Evolutionary conservation across 441 rosid species (phyloP), one percentile per base, ranked within the genome.

Genomic region (Rhodomyrtus psidioides): DNA sequence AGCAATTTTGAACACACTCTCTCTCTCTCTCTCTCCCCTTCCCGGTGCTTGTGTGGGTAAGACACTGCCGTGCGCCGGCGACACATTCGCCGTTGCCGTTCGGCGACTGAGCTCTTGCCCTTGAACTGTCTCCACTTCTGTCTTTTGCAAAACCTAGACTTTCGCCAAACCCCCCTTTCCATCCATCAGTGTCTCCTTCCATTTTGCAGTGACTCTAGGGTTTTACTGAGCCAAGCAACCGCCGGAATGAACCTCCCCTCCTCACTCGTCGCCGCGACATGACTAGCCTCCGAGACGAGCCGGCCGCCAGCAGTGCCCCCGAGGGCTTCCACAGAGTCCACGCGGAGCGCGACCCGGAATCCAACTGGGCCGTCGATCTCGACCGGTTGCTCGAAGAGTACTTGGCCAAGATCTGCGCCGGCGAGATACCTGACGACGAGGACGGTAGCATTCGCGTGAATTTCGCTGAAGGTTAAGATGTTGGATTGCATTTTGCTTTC

Each of bases 341-440:
- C 60, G 97, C 98, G 34, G 97, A 93, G 90, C 94, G 98, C 7
- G 98, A 96, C 90, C 93, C 94, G 83, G 93, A 90, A 85, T 96
- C 99, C 39, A 97, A 97, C 87, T 96, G 98, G 98, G 97, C 95
- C 70, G 98, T 97, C 28, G 93, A 96, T 91, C 92, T 97, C 81
- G 91, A 98, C 83, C 90, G 90, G 84, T 92, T 92, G 91, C 96
- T 97, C 84, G 97, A 95, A 90, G 97, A 95, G 83, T 97, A 97
- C 85, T 94, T 97, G 12, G 91, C 95, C 75, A 94, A 94, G 89
- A 94, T 97, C n/a, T 97, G 96, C 88, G 90, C 97, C 57, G 97
- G 99, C 30, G 98, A 94, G 93, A 90, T 94, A 81, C 91, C 90
- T 6, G 90, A 91, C 51, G 92, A 92, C 58, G 93, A 92, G 65